phyloP scores from a whole-genome alignment of 495 filamentous ascomycete genomes.

The Neurospora sp. region DNA sequence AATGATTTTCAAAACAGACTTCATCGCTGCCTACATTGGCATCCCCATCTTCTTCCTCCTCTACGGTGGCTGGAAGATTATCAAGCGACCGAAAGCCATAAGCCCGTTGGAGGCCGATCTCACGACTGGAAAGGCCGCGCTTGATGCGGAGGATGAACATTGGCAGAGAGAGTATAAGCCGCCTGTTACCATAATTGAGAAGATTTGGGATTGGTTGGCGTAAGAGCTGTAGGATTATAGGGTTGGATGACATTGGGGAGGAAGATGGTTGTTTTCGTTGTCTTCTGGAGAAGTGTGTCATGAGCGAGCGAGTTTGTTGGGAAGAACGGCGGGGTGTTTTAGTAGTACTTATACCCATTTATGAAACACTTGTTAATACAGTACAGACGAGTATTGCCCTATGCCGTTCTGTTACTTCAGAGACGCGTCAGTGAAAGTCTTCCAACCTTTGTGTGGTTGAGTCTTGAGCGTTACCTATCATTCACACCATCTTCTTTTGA shows the following conservation, averaged over 20 bases:
- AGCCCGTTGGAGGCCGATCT: slow-evolving; percentile 1
- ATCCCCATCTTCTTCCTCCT: slow-evolving; percentile 48
- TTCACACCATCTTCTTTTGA: neutral
- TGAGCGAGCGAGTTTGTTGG: neutral
- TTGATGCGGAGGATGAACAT: slow-evolving; percentile 6
- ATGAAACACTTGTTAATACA: neutral
- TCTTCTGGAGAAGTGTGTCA: neutral
- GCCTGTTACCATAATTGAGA: neutral
- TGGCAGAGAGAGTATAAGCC: slow-evolving; percentile 1
- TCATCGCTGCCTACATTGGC: slow-evolving; percentile 55
- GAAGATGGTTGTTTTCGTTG: neutral
- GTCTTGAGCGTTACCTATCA: neutral
- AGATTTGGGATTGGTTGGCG: neutral
- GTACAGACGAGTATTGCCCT: neutral
- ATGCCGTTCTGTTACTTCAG: neutral
- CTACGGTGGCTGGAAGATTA: slow-evolving; percentile 24
- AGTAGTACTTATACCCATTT: neutral
- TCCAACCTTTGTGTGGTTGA: neutral
- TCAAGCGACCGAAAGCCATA: slow-evolving; percentile 3
- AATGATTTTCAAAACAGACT: slow-evolving; percentile 11
- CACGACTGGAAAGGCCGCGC: slow-evolving; percentile 4
- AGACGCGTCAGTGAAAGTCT: neutral
- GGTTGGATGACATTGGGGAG: neutral
- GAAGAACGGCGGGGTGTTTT: neutral
- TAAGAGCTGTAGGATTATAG: neutral